Percentiles rank a stretch among this genome's conserved stretches.
These are phyloP conservation scores for Chimonanthus praecox DNA, from an alignment of 164 flowering plant genomes.

Conservation along the genomic window DNA sequence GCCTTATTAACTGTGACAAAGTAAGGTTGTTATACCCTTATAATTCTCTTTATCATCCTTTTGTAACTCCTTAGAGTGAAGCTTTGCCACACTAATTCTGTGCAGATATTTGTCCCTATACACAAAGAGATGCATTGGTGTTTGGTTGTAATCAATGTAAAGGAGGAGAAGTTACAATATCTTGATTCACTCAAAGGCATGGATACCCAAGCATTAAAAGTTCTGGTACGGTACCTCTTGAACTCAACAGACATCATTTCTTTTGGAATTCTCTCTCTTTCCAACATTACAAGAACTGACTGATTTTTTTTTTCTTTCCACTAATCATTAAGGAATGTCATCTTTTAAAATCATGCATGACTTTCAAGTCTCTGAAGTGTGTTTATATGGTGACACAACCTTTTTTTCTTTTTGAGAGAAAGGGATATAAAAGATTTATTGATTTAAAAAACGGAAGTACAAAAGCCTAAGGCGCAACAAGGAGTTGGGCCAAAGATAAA, in stretches of 20 bases:
- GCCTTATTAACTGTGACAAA: conserved; percentile 85
- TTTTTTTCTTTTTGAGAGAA: too few relatives aligned
- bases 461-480: too few relatives aligned
- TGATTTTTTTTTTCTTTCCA: not conserved
- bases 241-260: not conserved
- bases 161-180: conserved; percentile 82
- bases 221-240: conserved; percentile 48
- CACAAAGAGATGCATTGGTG: conserved; percentile 90
- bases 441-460: too few relatives aligned
- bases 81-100: conserved; percentile 6
- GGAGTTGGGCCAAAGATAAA: too few relatives aligned
- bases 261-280: not conserved
- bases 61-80: not conserved
- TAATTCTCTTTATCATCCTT: not conserved
- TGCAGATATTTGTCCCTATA: conserved; percentile 89
- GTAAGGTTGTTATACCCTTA: conserved; percentile 29
- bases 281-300: not conserved
- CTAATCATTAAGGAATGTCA: too few relatives aligned
- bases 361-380: too few relatives aligned
- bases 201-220: conserved; percentile 48
- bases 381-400: too few relatives aligned
- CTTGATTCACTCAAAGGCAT: conserved; percentile 83
- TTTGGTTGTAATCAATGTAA: conserved; percentile 76
- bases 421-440: too few relatives aligned
- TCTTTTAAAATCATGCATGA: too few relatives aligned